Percentiles rank a stretch among this genome's conserved stretches.
These are phyloP conservation scores for Remersonia thermophila DNA, from an alignment of 2,329 filamentous ascomycete genomes.

Conservation along the genomic window DNA sequence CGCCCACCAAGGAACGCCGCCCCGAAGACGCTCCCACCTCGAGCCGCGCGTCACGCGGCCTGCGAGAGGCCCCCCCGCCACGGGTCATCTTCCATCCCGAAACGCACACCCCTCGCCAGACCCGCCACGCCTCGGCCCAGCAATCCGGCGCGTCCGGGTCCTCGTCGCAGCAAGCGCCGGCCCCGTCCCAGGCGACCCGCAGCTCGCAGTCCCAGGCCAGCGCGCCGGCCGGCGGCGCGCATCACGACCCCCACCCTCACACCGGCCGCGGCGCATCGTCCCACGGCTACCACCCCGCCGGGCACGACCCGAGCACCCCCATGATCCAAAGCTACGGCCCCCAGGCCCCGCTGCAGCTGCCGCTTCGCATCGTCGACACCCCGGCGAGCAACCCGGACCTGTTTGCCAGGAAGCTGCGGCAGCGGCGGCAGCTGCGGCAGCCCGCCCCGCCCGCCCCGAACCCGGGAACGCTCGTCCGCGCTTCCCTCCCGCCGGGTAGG, in stretches of 20 bases:
- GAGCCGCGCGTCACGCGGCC: slow-evolving; percentile 47
- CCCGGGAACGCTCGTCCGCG: slow-evolving; percentile 30
- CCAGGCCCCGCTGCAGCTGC: slow-evolving; percentile 43
- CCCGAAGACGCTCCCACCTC: slow-evolving; percentile 39
- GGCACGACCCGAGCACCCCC: slow-evolving; percentile 43
- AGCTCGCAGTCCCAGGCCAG: slow-evolving; percentile 20
- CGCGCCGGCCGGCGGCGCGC: slow-evolving; percentile 11
- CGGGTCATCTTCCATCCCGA: slow-evolving; percentile 78
- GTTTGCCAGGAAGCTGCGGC: slow-evolving; percentile 47
- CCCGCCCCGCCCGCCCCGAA: slow-evolving; percentile 32
- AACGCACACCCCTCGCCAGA: slow-evolving; percentile 50
- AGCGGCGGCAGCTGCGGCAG: slow-evolving; percentile 31
- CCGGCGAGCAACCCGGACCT: slow-evolving; percentile 61
- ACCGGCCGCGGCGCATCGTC: slow-evolving; percentile 30
- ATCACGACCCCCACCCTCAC: slow-evolving; percentile 18
- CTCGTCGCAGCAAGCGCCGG: slow-evolving; percentile 14
- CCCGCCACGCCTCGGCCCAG: slow-evolving; percentile 42
- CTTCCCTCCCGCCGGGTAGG: slow-evolving; percentile 15
- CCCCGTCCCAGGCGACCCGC: slow-evolving; percentile 17
- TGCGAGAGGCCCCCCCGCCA: slow-evolving; percentile 75
- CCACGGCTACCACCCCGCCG: slow-evolving; percentile 39
- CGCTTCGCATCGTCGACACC: slow-evolving; percentile 61
- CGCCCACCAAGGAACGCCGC: slow-evolving; percentile 41
- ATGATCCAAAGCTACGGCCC: slow-evolving; percentile 61
- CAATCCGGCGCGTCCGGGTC: slow-evolving; percentile 13